These are phyloP conservation scores for Yarrowia hollandica DNA, from an alignment of 805 yeast genomes.

Conservation along the genomic window DNA sequence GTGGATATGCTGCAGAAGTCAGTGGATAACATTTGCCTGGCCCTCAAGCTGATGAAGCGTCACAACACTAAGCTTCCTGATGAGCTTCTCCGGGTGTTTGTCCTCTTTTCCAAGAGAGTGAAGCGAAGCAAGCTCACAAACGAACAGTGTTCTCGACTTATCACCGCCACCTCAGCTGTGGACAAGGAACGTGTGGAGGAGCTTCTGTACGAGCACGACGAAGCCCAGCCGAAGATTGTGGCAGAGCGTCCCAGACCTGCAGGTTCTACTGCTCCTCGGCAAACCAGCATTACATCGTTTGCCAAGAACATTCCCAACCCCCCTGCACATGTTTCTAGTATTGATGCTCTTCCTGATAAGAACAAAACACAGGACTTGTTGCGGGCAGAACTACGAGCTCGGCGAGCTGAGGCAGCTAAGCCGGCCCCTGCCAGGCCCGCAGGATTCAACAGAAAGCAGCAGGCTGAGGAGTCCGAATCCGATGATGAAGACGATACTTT, in stretches of 20 bases:
- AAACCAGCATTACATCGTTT: constrained; percentile 35
- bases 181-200: constrained; percentile 14
- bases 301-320: constrained; percentile 30
- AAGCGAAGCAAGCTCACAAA: constrained; percentile 21
- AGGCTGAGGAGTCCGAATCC: constrained; percentile 34
- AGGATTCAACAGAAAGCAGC: constrained; percentile 45
- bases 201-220: constrained; percentile 17
- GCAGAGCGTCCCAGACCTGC: constrained; percentile 1
- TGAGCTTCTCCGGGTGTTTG: constrained; percentile 36
- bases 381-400: constrained; percentile 29
- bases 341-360: constrained; percentile 33
- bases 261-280: not conserved
- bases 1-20: constrained; percentile 69
- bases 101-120: constrained; percentile 1
- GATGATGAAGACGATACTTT: constrained; percentile 43
- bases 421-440: constrained; percentile 53
- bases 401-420: constrained; percentile 9
- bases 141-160: constrained; percentile 24
- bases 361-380: constrained; percentile 31
- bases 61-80: constrained; percentile 64
- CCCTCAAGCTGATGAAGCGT: constrained; percentile 44
- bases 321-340: constrained; percentile 10
- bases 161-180: not conserved
- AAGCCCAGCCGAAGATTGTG: not conserved
- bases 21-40: constrained; percentile 55